Conservation (phyloP, 2,329 filamentous ascomycete genomes). For the Colletotrichum nymphaeae region DNA sequence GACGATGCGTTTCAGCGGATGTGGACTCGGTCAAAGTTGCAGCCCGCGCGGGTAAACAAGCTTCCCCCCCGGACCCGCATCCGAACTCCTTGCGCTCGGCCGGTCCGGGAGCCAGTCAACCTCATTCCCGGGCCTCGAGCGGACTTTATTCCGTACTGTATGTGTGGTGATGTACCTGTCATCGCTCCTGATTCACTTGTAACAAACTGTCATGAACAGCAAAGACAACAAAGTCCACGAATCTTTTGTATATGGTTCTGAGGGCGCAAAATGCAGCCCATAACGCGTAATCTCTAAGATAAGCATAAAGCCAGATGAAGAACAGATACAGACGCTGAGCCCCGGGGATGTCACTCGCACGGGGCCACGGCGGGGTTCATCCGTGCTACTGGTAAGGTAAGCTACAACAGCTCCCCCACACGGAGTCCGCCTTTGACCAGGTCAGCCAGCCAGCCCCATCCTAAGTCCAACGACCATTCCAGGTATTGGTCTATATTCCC, state of each 20-base stretch:
- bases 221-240: background rate
- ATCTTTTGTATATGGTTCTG: conserved; percentile 25
- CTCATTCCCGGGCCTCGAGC: background rate
- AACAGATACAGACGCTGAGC: conserved; percentile 28
- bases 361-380: conserved; percentile 13
- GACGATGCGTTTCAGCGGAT: background rate
- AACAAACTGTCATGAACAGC: background rate
- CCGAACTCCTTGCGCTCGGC: conserved; percentile 18
- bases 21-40: background rate
- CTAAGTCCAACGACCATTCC: conserved; percentile 24
- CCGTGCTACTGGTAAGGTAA: conserved; percentile 2
- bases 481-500: conserved; percentile 36
- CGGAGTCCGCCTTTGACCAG: conserved; percentile 7
- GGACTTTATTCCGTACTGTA: conserved; percentile 8
- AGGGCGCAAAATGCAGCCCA: conserved; percentile 5
- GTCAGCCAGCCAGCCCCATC: conserved; percentile 8
- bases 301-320: conserved; percentile 16
- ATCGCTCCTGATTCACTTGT: background rate
- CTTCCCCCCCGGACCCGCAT: background rate
- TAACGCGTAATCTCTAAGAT: conserved; percentile 18
- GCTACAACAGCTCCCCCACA: conserved; percentile 13
- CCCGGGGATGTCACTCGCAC: conserved; percentile 32
- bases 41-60: background rate
- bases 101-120: conserved; percentile 20
- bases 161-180: background rate